Conservation (phyloP, 257 asterid species). For the Rhazya stricta region DNA sequence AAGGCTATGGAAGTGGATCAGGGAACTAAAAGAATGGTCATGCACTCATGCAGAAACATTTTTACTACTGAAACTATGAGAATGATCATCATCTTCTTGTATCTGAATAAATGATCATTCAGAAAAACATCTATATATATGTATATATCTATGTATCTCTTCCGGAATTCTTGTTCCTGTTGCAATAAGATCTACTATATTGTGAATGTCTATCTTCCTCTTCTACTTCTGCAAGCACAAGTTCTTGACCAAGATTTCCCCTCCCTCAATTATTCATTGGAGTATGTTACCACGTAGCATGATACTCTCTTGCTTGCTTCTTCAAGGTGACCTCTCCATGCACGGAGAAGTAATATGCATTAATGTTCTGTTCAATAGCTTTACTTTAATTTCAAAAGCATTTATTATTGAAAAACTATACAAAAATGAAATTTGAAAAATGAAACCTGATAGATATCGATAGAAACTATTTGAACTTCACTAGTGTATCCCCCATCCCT, state of each 20-base stretch:
- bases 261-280: no score
- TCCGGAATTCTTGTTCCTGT: background rate
- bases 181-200: background rate
- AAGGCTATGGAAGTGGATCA: conserved; percentile 1
- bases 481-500: background rate
- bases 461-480: background rate
- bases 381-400: no score
- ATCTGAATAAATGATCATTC: conserved; percentile 9
- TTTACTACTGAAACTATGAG: background rate
- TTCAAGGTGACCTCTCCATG: background rate
- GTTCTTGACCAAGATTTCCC: background rate
- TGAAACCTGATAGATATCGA: background rate
- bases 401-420: no score
- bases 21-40: background rate
- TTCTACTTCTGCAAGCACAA: background rate
- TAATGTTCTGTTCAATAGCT: no score
- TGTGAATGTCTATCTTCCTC: background rate
- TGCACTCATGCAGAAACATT: background rate
- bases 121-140: background rate
- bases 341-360: no score
- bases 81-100: background rate
- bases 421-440: no score
- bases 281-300: no score
- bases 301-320: no score
- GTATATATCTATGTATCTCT: background rate